These are phyloP conservation scores for Paraleonurus japonicus DNA, from an alignment of 257 asterid species.

Conservation along the genomic window DNA sequence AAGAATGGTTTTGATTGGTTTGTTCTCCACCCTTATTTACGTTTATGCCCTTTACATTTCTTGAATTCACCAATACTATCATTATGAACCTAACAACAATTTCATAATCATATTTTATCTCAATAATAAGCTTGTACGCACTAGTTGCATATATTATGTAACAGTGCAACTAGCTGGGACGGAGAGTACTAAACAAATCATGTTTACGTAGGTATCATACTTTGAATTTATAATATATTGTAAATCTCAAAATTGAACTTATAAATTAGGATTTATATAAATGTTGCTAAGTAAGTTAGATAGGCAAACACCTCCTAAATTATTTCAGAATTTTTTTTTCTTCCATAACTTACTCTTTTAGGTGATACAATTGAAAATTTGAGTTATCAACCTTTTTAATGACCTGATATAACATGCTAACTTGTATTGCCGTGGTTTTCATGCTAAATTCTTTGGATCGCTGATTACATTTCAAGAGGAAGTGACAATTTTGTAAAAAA, in stretches of 20 bases:
- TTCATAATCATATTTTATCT: neutral
- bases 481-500: slow-evolving; percentile 21
- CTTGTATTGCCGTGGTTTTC: slow-evolving; percentile 50
- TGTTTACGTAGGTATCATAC: too few species aligned
- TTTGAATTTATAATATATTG: neutral
- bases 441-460: slow-evolving; percentile 63
- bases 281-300: too few species aligned
- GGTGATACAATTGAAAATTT: neutral
- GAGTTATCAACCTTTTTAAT: neutral
- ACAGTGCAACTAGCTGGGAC: too few species aligned
- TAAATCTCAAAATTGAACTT: too few species aligned
- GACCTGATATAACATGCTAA: neutral
- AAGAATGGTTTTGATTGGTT: slow-evolving; percentile 65
- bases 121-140: too few species aligned
- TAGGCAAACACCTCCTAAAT: too few species aligned
- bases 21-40: neutral
- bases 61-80: neutral
- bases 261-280: neutral
- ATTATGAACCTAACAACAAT: neutral
- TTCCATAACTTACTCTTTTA: too few species aligned
- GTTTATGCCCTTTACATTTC: neutral
- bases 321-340: too few species aligned
- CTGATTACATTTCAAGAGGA: slow-evolving; percentile 29
- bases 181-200: too few species aligned
- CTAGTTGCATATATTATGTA: too few species aligned